Evolutionary conservation across 305 asterid genomes (phyloP).

Genomic region (Fraxinus sp.): DNA sequence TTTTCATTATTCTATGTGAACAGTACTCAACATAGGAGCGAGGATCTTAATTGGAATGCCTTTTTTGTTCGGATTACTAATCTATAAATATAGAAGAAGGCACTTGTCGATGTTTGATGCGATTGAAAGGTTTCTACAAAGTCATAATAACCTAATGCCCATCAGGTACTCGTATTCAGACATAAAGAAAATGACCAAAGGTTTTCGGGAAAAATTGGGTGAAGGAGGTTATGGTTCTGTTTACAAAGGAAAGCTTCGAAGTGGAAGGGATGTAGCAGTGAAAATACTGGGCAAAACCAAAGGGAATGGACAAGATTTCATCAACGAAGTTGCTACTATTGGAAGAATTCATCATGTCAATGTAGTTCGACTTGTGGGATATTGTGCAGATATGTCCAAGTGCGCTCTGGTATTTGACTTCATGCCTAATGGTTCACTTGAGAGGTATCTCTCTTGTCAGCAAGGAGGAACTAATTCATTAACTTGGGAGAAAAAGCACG

Average conservation of each 20-base stretch:
- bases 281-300: constrained; percentile 17
- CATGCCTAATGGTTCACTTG: constrained; percentile 29
- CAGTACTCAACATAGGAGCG: background rate
- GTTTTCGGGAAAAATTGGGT: constrained; percentile 26
- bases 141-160: constrained; percentile 21
- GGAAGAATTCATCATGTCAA: constrained; percentile 31
- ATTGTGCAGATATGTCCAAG: constrained; percentile 18
- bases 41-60: constrained; percentile 18
- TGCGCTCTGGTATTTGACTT: constrained; percentile 24
- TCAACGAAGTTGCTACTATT: constrained; percentile 28
- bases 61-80: constrained; percentile 3
- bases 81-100: constrained; percentile 14
- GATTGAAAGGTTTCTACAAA: constrained; percentile 15
- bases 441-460: background rate
- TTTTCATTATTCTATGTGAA: background rate
- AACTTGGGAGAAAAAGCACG: constrained; percentile 11
- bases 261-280: constrained; percentile 19
- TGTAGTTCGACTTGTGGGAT: constrained; percentile 25
- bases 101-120: constrained; percentile 12
- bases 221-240: constrained; percentile 33
- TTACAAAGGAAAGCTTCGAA: constrained; percentile 27
- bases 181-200: constrained; percentile 29
- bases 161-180: constrained; percentile 24
- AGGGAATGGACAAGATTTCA: constrained; percentile 23
- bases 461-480: background rate